Conservation (phyloP, 805 yeast species). For the Saccharomycopsis fodiens region DNA sequence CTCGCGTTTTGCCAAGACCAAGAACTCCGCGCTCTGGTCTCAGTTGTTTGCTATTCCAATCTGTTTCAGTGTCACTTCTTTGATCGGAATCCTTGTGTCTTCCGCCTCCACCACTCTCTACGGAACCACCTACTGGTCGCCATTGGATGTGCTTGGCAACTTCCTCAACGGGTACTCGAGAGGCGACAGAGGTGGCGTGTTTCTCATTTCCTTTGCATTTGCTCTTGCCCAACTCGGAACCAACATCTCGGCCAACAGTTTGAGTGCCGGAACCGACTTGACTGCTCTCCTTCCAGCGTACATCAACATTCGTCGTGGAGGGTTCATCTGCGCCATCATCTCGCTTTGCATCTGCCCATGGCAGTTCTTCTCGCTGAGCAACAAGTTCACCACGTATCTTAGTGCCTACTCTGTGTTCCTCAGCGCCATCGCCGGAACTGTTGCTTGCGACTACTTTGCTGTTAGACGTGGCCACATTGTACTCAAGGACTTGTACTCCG, state of each 20-base stretch:
- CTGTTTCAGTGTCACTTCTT: slow-evolving; percentile 71
- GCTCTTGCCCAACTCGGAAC: slow-evolving; percentile 74
- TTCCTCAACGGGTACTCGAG: slow-evolving; percentile 48
- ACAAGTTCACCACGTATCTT: slow-evolving; percentile 70
- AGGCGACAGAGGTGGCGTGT: slow-evolving; percentile 75
- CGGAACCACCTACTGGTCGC: slow-evolving; percentile 74
- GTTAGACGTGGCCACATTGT: slow-evolving; percentile 67
- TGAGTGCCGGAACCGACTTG: slow-evolving; percentile 68
- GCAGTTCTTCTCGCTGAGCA: slow-evolving; percentile 64
- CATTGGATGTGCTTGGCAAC: slow-evolving; percentile 63
- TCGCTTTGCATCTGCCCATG: slow-evolving; percentile 76
- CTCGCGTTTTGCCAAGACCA: slow-evolving; percentile 67
- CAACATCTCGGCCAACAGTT: slow-evolving; percentile 64
- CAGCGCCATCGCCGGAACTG: slow-evolving; percentile 76
- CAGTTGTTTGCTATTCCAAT: slow-evolving; percentile 65
- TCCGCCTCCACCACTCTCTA: slow-evolving; percentile 66
- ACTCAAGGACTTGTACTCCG: slow-evolving; percentile 57
- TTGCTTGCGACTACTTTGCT: slow-evolving; percentile 58
- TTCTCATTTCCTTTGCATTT: slow-evolving; percentile 62
- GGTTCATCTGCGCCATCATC: slow-evolving; percentile 64
- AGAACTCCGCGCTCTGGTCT: slow-evolving; percentile 43
- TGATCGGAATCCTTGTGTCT: slow-evolving; percentile 79
- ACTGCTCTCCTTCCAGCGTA: slow-evolving; percentile 57
- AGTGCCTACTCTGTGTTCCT: slow-evolving; percentile 79
- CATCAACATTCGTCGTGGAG: slow-evolving; percentile 73